Conservation (phyloP, 2,329 filamentous ascomycete species). For the Fusarium neocosmosporiellum region DNA sequence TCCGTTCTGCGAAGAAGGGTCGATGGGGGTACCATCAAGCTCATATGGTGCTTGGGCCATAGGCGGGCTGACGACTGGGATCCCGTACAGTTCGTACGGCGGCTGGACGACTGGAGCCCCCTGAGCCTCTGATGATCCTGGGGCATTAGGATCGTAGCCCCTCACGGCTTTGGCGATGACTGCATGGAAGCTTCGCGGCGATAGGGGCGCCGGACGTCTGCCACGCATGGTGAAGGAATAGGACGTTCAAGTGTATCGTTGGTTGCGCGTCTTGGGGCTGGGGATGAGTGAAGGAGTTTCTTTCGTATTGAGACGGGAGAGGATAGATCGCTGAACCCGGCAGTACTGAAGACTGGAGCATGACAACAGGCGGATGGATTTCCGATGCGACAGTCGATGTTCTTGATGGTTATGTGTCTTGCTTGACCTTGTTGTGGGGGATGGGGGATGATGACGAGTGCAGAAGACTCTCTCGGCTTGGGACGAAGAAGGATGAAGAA, state of each 20-base stretch:
- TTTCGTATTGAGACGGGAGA: background rate
- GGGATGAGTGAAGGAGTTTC: background rate
- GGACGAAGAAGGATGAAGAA: background rate
- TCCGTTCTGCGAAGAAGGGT: background rate
- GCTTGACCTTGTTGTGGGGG: background rate
- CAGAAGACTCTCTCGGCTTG: background rate
- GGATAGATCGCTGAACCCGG: background rate
- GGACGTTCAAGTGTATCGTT: background rate
- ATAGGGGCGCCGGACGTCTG: background rate
- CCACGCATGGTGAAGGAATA: background rate
- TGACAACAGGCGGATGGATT: background rate
- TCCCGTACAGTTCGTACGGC: background rate
- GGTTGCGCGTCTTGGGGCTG: background rate
- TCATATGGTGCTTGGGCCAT: background rate
- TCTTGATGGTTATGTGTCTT: background rate
- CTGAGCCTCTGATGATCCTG: background rate
- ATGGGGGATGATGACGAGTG: background rate
- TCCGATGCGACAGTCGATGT: background rate
- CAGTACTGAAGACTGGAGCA: background rate
- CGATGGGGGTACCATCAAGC: background rate
- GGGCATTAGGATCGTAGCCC: background rate
- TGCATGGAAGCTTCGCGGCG: slow-evolving; percentile 16
- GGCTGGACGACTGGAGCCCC: background rate
- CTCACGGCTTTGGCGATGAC: background rate
- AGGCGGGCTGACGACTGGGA: background rate